Evolutionary conservation across 2,329 filamentous ascomycete genomes (phyloP).

Genomic region (Talaromyces atroroseus): DNA sequence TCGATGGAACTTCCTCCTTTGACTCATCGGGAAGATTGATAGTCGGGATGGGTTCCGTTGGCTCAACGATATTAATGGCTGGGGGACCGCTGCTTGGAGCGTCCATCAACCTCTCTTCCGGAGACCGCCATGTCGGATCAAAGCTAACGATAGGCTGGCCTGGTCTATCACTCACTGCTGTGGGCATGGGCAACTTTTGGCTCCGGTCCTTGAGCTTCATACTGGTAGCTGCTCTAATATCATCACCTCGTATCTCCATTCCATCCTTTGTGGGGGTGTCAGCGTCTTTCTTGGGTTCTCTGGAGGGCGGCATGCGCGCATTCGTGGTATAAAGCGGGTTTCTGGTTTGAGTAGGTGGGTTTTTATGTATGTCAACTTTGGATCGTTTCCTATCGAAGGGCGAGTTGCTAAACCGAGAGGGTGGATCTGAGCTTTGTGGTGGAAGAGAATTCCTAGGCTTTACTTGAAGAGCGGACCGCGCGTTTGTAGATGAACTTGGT

Average conservation of each 20-base stretch:
- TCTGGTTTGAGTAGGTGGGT: constrained; percentile 74
- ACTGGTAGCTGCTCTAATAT: constrained; percentile 84
- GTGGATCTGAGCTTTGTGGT: constrained; percentile 21
- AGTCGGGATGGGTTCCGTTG: constrained; percentile 41
- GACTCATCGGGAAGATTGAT: constrained; percentile 47
- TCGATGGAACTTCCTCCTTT: constrained; percentile 30
- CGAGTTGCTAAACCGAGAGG: constrained; percentile 28
- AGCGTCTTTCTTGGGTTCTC: constrained; percentile 29
- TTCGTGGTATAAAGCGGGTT: constrained; percentile 77
- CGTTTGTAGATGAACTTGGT: constrained; percentile 20
- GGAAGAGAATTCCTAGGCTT: constrained; percentile 61
- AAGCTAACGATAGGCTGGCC: constrained; percentile 97
- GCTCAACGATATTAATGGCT: constrained; percentile 50
- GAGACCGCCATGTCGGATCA: constrained; percentile 70
- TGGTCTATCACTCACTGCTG: constrained; percentile 82
- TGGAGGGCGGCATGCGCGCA: constrained; percentile 27
- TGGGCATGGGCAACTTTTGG: constrained; percentile 77
- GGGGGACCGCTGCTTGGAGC: constrained; percentile 19
- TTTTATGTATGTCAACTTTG: constrained; percentile 72
- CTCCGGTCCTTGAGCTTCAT: constrained; percentile 84
- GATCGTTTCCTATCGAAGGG: constrained; percentile 43
- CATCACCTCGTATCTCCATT: constrained; percentile 76
- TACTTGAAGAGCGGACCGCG: constrained; percentile 47
- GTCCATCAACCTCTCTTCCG: constrained; percentile 36
- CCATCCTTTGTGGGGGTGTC: constrained; percentile 64